Evolutionary conservation across 2,329 filamentous ascomycete species (phyloP), one percentile per base, ranked within the genome.

Genomic region (Aureobasidium sp.): DNA sequence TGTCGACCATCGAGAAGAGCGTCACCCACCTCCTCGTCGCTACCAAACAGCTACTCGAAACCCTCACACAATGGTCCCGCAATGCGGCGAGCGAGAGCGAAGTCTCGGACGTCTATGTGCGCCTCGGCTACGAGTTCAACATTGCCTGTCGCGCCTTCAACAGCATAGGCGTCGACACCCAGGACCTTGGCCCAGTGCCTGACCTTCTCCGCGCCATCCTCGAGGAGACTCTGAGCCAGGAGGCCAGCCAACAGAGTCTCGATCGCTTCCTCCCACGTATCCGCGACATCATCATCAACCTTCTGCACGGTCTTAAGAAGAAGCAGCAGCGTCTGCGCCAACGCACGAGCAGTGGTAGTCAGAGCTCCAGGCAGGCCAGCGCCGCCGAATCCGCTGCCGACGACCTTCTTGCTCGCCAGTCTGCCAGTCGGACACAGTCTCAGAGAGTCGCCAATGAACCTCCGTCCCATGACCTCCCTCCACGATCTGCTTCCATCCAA

Each of bases 1-100:
- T 98, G 61, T 96, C 91, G 49, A 91, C 95, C 70, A 98, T 98
- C 71, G 93, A 98, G 75, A 97, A 96, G 76, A 96, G 90, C 68
- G 93, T 98, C 59, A 96, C 91, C 10, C 93, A 98, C 68, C 85
- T 98, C 39, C 83, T 98, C 30, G 91, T 98, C 60, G 93, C 93
- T 30, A 98, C 93, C 29, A 98, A 98, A 69, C 90, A 97, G 71
- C 83, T 98, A 2, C 84, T 98, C 57, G 93, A 98, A 74, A 98
- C 91, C 5, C 77, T 98, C 57, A 98, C 93, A 41, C 87, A 95
- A 77, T 98, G 93, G 93, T 98, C 93, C 56, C 88, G 91, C 54
- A 86, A 88, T 57, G 84, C 87, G 63, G 90, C 93, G 52, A 90
- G 89, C 58, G 93, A 98, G 71, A 87, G 85, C 57, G 88, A 97